Evolutionary conservation across 345 rosid species (phyloP).

Genomic region (Gossypium mustelinum): DNA sequence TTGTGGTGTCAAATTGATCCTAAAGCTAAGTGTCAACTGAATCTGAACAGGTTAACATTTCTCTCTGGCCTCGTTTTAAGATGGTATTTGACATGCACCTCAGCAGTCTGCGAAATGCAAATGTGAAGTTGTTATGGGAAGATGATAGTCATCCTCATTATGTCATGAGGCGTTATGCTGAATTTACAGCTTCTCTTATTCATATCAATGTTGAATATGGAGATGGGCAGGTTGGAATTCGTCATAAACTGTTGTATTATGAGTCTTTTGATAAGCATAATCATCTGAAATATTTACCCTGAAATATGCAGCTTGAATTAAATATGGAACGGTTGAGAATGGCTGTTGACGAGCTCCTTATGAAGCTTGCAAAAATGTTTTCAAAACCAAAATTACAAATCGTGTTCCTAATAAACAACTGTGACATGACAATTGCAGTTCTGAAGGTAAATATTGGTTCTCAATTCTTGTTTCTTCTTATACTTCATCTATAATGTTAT

Average conservation of each 20-base stretch:
- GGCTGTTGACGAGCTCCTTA: conserved; percentile 83
- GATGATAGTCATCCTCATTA: conserved; percentile 98
- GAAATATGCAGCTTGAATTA: conserved; percentile 76
- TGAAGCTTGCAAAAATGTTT: conserved; percentile 79
- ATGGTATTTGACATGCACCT: conserved; percentile 92
- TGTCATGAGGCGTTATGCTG: conserved; percentile 99
- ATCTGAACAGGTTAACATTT: conserved; percentile 76
- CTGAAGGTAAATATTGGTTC: conserved; percentile 58
- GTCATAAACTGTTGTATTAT: not conserved
- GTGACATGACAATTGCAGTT: conserved; percentile 91
- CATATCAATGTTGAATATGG: conserved; percentile 93
- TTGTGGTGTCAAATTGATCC: not conserved
- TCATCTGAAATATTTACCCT: conserved; percentile 6
- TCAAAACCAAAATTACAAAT: conserved; percentile 67
- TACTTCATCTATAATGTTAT: not conserved
- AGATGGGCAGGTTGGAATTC: conserved; percentile 81
- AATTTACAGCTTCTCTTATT: conserved; percentile 93
- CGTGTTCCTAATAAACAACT: conserved; percentile 91
- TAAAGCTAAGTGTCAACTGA: conserved; percentile 13
- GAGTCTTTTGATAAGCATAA: not conserved
- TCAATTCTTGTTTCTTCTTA: not conserved
- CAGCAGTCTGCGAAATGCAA: conserved; percentile 88
- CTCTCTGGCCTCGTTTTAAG: conserved; percentile 98
- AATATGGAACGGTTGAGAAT: conserved; percentile 90
- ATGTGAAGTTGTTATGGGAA: conserved; percentile 84